phyloP scores from a whole-genome alignment of 495 filamentous ascomycete species.

The Achaetomiella virescens region DNA sequence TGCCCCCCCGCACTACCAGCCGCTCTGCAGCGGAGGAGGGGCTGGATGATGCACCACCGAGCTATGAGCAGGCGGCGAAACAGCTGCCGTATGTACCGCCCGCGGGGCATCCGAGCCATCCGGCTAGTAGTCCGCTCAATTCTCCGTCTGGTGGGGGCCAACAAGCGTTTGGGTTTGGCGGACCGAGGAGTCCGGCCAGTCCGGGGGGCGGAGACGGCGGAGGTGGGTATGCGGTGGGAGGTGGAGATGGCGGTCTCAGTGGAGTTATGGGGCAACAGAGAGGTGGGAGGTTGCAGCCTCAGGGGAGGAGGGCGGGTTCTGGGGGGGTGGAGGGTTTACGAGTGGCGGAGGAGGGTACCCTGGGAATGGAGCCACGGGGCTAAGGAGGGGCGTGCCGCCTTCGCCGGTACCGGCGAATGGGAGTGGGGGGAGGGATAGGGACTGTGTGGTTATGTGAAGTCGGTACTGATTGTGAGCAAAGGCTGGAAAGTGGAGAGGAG shows the following conservation, averaged over 20 bases:
- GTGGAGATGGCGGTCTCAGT: too few species aligned
- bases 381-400: constrained; percentile 23
- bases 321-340: background rate
- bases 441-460: constrained; percentile 34
- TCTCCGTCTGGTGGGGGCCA: background rate
- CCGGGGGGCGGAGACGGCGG: background rate
- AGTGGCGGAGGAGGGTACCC: background rate
- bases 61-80: constrained; percentile 73
- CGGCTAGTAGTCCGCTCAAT: constrained; percentile 33
- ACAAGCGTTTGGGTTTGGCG: background rate
- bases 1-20: constrained; percentile 31
- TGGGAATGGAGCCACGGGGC: constrained; percentile 8
- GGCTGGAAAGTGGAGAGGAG: too few species aligned
- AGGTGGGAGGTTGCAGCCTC: background rate
- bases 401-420: constrained; percentile 2
- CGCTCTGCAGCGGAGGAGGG: constrained; percentile 39
- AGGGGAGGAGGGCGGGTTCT: background rate
- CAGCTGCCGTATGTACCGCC: constrained; percentile 60
- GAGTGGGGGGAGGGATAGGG: constrained; percentile 16
- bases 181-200: background rate
- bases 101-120: constrained; percentile 49
- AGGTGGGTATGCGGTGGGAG: too few species aligned
- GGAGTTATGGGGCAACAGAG: too few species aligned
- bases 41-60: constrained; percentile 57
- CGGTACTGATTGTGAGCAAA: background rate